Conservation (phyloP, 257 asterid species). For the Apocynum venetum region DNA sequence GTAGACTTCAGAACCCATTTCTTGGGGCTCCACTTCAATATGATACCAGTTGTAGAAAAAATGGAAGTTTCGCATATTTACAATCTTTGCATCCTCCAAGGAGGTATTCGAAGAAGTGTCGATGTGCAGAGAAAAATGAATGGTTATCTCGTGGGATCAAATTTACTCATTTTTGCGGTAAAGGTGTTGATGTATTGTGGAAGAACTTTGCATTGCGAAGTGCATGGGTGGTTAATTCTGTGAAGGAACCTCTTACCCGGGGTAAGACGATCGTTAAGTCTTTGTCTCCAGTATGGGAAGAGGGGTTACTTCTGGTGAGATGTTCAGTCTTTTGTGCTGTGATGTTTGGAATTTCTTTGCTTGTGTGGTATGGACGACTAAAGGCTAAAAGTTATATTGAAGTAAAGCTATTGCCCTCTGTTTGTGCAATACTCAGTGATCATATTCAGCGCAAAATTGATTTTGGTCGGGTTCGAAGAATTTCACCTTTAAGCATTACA, state of each 20-base stretch:
- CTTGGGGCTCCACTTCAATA: conserved; percentile 55
- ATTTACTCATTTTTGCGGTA: conserved; percentile 58
- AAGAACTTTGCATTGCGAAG: conserved; percentile 57
- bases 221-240: conserved; percentile 56
- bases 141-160: conserved; percentile 67
- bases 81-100: conserved; percentile 35
- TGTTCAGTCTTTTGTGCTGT: conserved; percentile 76
- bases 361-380: conserved; percentile 76
- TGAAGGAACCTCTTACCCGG: conserved; percentile 58
- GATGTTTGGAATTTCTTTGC: conserved; percentile 76
- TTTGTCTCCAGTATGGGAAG: conserved; percentile 74
- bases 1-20: conserved; percentile 51
- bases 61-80: conserved; percentile 23
- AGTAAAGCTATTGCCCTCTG: conserved; percentile 71
- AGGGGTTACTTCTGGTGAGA: conserved; percentile 77
- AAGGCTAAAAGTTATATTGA: conserved; percentile 77
- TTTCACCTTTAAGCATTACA: conserved; percentile 90
- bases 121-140: conserved; percentile 54
- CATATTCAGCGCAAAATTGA: conserved; percentile 76
- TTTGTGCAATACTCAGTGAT: conserved; percentile 63
- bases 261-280: conserved; percentile 61
- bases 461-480: conserved; percentile 84
- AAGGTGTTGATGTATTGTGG: conserved; percentile 58
- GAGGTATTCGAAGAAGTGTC: conserved; percentile 39
- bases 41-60: conserved; percentile 34